Conservation (phyloP, 352 stramenopile genomes). For the Phytophthora citricola region DNA sequence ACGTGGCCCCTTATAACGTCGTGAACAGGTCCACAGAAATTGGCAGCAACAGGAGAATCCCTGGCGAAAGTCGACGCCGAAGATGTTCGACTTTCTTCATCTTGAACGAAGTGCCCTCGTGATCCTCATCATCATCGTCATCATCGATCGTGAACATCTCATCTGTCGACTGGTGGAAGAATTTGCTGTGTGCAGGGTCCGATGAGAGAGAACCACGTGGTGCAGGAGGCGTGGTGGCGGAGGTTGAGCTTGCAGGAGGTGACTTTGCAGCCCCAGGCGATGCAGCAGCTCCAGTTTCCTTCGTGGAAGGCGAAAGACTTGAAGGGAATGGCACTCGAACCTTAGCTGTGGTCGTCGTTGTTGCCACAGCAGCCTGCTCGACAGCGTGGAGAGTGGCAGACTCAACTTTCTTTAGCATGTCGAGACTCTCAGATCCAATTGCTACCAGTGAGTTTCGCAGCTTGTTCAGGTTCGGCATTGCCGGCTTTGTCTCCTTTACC, state of each 20-base stretch:
- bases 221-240: constrained; percentile 19
- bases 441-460: constrained; percentile 62
- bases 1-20: constrained; percentile 62
- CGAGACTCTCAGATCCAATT: constrained; percentile 75
- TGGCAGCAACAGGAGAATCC: constrained; percentile 42
- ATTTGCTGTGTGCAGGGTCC: constrained; percentile 37
- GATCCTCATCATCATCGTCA: constrained; percentile 73
- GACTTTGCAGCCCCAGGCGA: constrained; percentile 15
- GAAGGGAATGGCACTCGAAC: constrained; percentile 49
- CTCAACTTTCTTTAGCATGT: constrained; percentile 83
- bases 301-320: constrained; percentile 25
- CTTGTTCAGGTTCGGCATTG: constrained; percentile 61
- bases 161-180: constrained; percentile 69
- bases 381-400: constrained; percentile 47
- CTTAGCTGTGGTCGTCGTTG: constrained; percentile 46
- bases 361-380: constrained; percentile 37
- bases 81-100: constrained; percentile 46
- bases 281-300: constrained; percentile 20
- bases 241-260: background rate
- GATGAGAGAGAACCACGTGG: constrained; percentile 31
- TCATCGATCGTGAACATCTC: constrained; percentile 89
- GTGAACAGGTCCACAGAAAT: constrained; percentile 42
- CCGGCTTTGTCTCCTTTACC: constrained; percentile 24
- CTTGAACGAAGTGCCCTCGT: constrained; percentile 37
- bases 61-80: constrained; percentile 50